Conservation (phyloP, 257 asterid species). For the Nicotiana tomentosiformis region DNA sequence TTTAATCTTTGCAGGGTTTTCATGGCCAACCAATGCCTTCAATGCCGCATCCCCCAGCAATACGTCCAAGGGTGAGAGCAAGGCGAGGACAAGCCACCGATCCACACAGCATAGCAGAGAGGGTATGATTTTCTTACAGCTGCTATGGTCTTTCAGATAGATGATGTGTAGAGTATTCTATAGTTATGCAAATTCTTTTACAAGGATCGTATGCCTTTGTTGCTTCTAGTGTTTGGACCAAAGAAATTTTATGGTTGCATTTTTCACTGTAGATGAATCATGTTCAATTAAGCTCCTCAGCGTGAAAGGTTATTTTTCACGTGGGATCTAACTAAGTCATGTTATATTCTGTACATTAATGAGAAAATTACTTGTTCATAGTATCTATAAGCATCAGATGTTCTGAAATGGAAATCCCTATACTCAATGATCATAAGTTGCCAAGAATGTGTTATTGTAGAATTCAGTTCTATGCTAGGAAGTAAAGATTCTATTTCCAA, state of each 20-base stretch:
- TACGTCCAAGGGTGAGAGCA: constrained; percentile 96
- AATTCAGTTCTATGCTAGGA: neutral
- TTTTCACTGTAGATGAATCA: neutral
- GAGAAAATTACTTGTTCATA: neutral
- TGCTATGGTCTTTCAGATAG: neutral
- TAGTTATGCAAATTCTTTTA: neutral
- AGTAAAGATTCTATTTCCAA: neutral
- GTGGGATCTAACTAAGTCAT: neutral
- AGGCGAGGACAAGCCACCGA: constrained; percentile 99
- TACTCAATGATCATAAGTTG: neutral
- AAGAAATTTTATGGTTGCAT: neutral
- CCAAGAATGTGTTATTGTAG: neutral
- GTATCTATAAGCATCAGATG: neutral
- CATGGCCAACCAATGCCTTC: constrained; percentile 73
- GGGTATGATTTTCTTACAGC: constrained; percentile 44
- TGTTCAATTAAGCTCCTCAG: neutral
- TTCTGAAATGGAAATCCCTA: neutral
- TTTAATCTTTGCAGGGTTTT: constrained; percentile 50
- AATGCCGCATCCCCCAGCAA: constrained; percentile 72
- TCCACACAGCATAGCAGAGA: constrained; percentile 99
- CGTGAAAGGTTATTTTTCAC: neutral
- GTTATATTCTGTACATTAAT: neutral
- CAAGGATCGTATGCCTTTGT: neutral
- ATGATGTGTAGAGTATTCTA: neutral
- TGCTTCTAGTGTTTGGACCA: neutral